Evolutionary conservation across 2,329 filamentous ascomycete species (phyloP).

Genomic region (Capronia coronata): DNA sequence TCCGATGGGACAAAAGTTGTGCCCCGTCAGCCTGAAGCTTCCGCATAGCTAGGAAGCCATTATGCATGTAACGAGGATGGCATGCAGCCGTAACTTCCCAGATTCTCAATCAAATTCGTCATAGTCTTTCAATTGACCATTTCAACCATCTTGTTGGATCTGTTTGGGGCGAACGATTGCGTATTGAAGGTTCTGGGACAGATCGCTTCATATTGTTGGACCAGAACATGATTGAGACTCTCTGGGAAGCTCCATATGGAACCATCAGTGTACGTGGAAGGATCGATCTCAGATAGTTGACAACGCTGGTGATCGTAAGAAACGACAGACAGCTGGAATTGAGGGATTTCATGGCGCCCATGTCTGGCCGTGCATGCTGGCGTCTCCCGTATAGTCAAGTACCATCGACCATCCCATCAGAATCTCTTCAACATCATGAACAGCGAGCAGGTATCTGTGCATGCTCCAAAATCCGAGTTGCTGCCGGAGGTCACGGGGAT

Average conservation of each 20-base stretch:
- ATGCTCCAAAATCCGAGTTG: too few relatives aligned
- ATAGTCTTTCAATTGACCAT: slow-evolving; percentile 32
- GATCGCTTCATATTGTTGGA: slow-evolving; percentile 40
- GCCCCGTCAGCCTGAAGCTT: too few relatives aligned
- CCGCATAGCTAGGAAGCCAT: too few relatives aligned
- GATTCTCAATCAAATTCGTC: slow-evolving; percentile 30
- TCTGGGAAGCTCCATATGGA: slow-evolving; percentile 29
- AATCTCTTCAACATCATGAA: too few relatives aligned
- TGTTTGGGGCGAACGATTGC: slow-evolving; percentile 36
- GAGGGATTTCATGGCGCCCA: slow-evolving; percentile 36
- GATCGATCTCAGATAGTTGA: slow-evolving; percentile 33
- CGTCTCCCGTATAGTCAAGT: too few relatives aligned
- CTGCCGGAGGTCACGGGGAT: too few relatives aligned
- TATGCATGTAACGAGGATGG: too few relatives aligned
- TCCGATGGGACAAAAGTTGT: too few relatives aligned
- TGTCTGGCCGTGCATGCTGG: too few relatives aligned
- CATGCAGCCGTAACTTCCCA: too few relatives aligned
- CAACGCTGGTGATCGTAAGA: slow-evolving; percentile 39
- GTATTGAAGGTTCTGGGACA: slow-evolving; percentile 39
- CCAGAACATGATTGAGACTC: slow-evolving; percentile 35
- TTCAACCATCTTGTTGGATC: slow-evolving; percentile 31
- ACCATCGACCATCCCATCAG: too few relatives aligned
- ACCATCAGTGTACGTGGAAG: slow-evolving; percentile 33
- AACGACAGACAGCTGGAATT: slow-evolving; percentile 29
- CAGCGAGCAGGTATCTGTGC: too few relatives aligned